These are phyloP conservation scores for Colletotrichum sp. DNA, from an alignment of 2,329 filamentous ascomycete species.

Conservation along the genomic window DNA sequence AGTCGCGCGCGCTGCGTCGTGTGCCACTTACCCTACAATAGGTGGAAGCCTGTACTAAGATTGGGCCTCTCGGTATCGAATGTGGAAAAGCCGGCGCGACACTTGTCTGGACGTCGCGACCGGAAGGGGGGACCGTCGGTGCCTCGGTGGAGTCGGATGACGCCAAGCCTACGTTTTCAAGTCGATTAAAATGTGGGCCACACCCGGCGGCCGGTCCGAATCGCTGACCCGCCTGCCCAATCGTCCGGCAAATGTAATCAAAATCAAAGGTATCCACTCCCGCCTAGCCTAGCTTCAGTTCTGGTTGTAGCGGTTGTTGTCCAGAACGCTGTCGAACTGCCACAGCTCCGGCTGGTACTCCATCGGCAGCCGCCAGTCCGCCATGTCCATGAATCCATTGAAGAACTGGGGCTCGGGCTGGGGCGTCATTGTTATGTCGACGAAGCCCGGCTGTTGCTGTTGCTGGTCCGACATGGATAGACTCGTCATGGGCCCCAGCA, in stretches of 20 bases:
- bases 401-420: not conserved
- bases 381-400: not conserved
- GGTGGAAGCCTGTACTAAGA: not conserved
- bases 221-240: not conserved
- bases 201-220: not conserved
- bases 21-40: not conserved
- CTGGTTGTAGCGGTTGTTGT: not conserved
- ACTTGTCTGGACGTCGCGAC: not conserved
- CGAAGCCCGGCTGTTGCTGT: not conserved
- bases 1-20: not conserved
- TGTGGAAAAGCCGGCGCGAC: not conserved
- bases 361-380: conserved; percentile 14
- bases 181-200: not conserved
- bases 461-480: conserved; percentile 5
- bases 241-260: not conserved
- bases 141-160: not conserved
- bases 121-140: not conserved
- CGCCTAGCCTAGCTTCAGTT: not conserved
- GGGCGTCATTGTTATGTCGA: not conserved
- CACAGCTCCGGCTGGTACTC: conserved; percentile 15
- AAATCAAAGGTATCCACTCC: not conserved
- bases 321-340: conserved; percentile 2
- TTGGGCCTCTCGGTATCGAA: not conserved
- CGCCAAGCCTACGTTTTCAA: not conserved
- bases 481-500: conserved; percentile 1